Base-by-base conservation (phyloP, 495 filamentous ascomycete genomes). In the Neurospora pannonica region DNA sequence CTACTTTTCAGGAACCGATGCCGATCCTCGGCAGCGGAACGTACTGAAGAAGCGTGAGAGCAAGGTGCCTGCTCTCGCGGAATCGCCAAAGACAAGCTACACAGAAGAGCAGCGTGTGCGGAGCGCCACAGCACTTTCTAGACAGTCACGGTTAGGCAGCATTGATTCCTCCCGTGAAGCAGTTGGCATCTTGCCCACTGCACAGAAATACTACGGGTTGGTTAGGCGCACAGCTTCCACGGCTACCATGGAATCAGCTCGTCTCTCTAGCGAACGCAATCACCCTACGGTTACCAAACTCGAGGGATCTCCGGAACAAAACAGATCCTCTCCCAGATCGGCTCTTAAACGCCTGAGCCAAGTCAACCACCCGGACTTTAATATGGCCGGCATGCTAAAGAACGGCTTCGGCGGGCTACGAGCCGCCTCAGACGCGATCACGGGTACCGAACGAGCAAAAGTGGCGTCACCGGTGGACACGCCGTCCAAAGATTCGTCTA, bases 1-100 rank as follows among this genome's bases (percentile, higher is more conserved):
- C 24, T 98, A 98, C 81, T 97, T 97, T 79, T 98, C 96, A 2
- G 93, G 94, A 7, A 91, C 92, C 11, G 96, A 99, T 78, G 84
- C 89, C 9, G 94, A 97, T 73, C 84, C 87, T n/a, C 89, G 90
- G 70, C 86, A 84, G 60, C 88, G 93, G 70, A 96, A 94, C 79
- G 87, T 95, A 71, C 84, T 97, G 75, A 90, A 92, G 79, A 98
- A 97, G 83, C 90, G 92, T 71, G 89, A 91, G 73, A 89, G 88
- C 31, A 78, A 81, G 34, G 81, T 81, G 42, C 86, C 86, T 71
- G 80, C 84, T 70, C 89, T 91, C 82, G 88, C 89, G 38, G 85
- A 87, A 67, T 79, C 78, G 17, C 79, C 79, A 43, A 90, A 92
- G 74, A 88, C 90, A 37, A 94, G 91, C 77, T 91, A 93, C 77